Base-by-base conservation (phyloP, 345 rosid genomes). In the Draba incana region DNA sequence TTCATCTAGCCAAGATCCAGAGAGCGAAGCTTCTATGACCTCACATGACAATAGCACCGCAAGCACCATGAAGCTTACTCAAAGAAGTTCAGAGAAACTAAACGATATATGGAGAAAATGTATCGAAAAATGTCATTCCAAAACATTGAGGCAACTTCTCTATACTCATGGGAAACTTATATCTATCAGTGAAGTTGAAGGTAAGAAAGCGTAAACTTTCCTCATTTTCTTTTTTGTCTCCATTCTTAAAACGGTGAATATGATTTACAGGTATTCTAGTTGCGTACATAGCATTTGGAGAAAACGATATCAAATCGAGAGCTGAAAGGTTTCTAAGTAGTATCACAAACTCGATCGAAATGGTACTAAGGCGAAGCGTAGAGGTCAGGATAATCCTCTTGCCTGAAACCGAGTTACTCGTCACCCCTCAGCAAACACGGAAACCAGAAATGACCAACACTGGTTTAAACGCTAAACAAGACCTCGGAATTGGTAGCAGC, bases 281-380 rank as follows among this genome's bases (percentile, higher is more conserved):
- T 69, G 92, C 85, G 15, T 91, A 87, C 72, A 68, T 94, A 42
- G 92, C 90, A 23, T 90, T 94, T 75, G 85, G 65, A 13, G 84
- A 89, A 56, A 77, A 70, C 24, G 85, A 83, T 66, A 78, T 91
- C 64, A 94, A 94, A 80, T 66, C 80, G 58, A 88, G 96, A 78
- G 95, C 86, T 61, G 99, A 89, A 76, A 84, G 97, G 79, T 91
- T 91, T 79, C 61, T 88, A 74, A 94, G 95, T 82, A 94, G 99
- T 48, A 88, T 94, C 62, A 94, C 96, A 62, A 91, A 94, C 74
- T 87, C 99, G 9, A 84, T 94, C 45, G 99, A 94, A 81, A 84
- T 78, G 72, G 92, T 94, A 38, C 64, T 90, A 75, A 83, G 87
- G 69, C 80, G 84, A 35, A 90, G 82, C 55, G 90, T 94, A n/a